These are phyloP conservation scores for Pseudogymnoascus sp. DNA, from an alignment of 2,329 filamentous ascomycete genomes.

Conservation along the genomic window DNA sequence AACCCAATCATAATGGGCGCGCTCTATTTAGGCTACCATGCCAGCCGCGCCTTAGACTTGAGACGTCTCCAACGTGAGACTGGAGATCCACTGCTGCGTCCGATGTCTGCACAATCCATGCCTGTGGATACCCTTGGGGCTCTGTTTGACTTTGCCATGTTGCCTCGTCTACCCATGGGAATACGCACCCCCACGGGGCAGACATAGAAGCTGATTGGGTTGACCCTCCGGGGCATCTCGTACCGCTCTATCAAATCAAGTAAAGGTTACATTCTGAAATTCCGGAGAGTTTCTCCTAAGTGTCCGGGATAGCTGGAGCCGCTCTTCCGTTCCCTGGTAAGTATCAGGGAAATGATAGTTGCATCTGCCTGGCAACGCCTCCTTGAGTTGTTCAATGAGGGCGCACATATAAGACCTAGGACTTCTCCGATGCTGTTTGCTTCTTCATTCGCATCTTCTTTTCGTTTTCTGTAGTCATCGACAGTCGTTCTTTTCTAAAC, in stretches of 20 bases:
- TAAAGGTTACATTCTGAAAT: not conserved
- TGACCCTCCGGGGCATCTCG: not conserved
- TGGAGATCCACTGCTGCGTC: conserved; percentile 4
- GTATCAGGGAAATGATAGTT: conserved; percentile 7
- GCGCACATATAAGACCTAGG: not conserved
- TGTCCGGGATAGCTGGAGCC: not conserved
- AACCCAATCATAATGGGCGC: not conserved
- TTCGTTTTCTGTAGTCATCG: conserved; percentile 8
- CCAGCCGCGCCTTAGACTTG: not conserved
- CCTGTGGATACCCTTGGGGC: not conserved
- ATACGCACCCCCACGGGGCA: not conserved
- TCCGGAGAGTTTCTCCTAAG: not conserved
- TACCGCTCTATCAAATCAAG: not conserved
- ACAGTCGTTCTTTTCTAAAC: conserved; percentile 24
- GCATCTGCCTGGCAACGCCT: not conserved
- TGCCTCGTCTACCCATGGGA: not conserved
- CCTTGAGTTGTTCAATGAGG: not conserved
- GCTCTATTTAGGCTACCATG: not conserved
- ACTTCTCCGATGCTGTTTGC: not conserved
- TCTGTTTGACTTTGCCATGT: conserved; percentile 2
- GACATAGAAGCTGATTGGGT: not conserved
- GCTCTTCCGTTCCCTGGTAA: not conserved
- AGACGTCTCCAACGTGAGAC: conserved; percentile 5
- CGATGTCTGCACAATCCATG: conserved; percentile 2
- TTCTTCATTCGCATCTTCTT: not conserved